A percentile compares a stretch with the other conserved stretches of the same genome.
Evolutionary conservation across 2,329 filamentous ascomycete genomes (phyloP).

Genomic region (Trichophaea hybrida): DNA sequence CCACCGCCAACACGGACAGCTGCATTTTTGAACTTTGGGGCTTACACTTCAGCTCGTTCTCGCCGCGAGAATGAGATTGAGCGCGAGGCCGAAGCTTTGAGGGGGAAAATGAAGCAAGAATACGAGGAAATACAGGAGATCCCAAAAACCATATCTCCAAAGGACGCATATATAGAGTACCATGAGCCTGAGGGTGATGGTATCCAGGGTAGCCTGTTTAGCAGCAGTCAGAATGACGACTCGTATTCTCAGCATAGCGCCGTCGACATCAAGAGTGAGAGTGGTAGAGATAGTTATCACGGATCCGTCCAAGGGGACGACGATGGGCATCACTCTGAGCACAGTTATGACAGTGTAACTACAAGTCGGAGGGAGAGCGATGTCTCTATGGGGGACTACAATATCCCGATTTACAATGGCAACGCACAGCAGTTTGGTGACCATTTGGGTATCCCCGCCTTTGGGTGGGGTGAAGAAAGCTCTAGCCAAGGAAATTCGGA

Average conservation of each 20-base stretch:
- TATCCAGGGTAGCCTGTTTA: slow-evolving; percentile 58
- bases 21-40: slow-evolving; percentile 14
- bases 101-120: slow-evolving; percentile 32
- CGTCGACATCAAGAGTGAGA: slow-evolving; percentile 36
- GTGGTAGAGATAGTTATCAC: slow-evolving; percentile 30
- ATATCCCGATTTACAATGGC: neutral
- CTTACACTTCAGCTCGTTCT: slow-evolving; percentile 20
- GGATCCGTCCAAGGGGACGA: slow-evolving; percentile 24
- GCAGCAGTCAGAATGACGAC: slow-evolving; percentile 38
- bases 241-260: slow-evolving; percentile 27
- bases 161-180: slow-evolving; percentile 79
- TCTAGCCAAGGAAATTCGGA: slow-evolving; percentile 5
- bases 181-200: slow-evolving; percentile 54
- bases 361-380: slow-evolving; percentile 31
- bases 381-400: slow-evolving; percentile 13
- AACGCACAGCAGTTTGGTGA: slow-evolving; percentile 29
- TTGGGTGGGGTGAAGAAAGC: slow-evolving; percentile 6
- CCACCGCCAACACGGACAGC: slow-evolving; percentile 17
- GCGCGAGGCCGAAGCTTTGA: slow-evolving; percentile 33
- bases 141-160: slow-evolving; percentile 84
- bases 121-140: slow-evolving; percentile 33
- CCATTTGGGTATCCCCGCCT: slow-evolving; percentile 28
- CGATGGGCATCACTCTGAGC: slow-evolving; percentile 34
- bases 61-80: slow-evolving; percentile 23
- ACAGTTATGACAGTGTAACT: slow-evolving; percentile 34